These are phyloP conservation scores for Populus euphratica DNA, from an alignment of 345 rosid genomes.

Conservation along the genomic window DNA sequence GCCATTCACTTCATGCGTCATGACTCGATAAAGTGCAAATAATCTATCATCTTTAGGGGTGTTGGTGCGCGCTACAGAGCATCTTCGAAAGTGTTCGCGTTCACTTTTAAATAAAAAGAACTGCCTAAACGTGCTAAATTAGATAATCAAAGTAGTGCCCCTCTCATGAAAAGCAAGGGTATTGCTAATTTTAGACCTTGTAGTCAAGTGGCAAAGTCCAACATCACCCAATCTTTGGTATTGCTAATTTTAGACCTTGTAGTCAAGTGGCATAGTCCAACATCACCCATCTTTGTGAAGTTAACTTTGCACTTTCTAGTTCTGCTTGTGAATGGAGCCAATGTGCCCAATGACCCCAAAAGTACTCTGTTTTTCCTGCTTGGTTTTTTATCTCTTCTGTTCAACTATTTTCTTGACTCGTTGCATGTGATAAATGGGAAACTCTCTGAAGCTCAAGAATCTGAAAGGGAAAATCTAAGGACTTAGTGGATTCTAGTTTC, in stretches of 20 bases:
- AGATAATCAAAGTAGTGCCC: background rate
- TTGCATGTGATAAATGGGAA: conserved; percentile 30
- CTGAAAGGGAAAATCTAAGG: background rate
- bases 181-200: background rate
- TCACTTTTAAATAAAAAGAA: conserved; percentile 20
- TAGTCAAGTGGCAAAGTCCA: too few species aligned
- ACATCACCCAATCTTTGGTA: too few species aligned
- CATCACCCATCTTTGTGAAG: too few species aligned
- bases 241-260: too few species aligned
- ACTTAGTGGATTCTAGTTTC: background rate
- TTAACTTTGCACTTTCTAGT: too few species aligned
- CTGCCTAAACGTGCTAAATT: conserved; percentile 11
- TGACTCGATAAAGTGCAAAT: conserved; percentile 6
- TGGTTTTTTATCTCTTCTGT: conserved; percentile 1
- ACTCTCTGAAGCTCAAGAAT: background rate
- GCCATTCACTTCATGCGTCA: too few species aligned
- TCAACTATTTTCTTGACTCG: too few species aligned
- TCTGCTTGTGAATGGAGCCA: conserved; percentile 5
- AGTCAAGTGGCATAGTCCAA: too few species aligned
- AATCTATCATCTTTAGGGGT: background rate
- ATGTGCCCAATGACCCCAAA: conserved; percentile 9
- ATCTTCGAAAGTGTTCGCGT: conserved; percentile 21
- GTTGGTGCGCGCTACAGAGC: too few species aligned
- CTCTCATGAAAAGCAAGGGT: too few species aligned
- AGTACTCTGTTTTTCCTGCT: conserved; percentile 12